These are phyloP conservation scores for Penicillium thymicola DNA, from an alignment of 2,329 filamentous ascomycete genomes.

Conservation along the genomic window DNA sequence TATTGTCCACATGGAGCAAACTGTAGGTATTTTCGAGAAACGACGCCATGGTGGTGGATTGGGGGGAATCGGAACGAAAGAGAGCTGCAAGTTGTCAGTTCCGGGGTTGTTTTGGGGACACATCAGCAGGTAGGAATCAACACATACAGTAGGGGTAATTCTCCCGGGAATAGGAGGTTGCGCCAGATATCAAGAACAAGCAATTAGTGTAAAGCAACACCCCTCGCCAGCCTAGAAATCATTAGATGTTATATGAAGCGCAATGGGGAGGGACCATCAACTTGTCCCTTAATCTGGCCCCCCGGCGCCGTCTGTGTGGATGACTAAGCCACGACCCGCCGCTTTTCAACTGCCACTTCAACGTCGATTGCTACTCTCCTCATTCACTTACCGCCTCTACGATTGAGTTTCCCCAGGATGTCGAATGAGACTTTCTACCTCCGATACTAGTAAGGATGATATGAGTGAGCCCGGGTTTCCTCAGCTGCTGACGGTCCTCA, in stretches of 20 bases:
- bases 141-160: constrained; percentile 27
- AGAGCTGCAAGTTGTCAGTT: constrained; percentile 36
- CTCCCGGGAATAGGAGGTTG: constrained; percentile 24
- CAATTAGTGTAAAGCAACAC: constrained; percentile 31
- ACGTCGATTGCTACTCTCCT: constrained; percentile 1
- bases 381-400: background rate
- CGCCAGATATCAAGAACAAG: constrained; percentile 24
- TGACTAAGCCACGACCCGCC: constrained; percentile 41
- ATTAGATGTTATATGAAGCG: constrained; percentile 32
- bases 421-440: constrained; percentile 85
- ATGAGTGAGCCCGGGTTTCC: constrained; percentile 32
- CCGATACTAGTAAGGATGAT: constrained; percentile 80
- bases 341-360: constrained; percentile 19
- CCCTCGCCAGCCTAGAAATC: constrained; percentile 38
- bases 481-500: constrained; percentile 41
- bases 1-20: constrained; percentile 95
- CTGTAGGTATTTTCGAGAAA: constrained; percentile 96
- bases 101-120: constrained; percentile 31
- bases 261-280: constrained; percentile 36
- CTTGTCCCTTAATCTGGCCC: constrained; percentile 42
- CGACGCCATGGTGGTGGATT: constrained; percentile 70
- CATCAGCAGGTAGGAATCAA: constrained; percentile 16
- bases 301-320: constrained; percentile 40
- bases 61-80: constrained; percentile 27
- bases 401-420: constrained; percentile 46